Evolutionary conservation across 768 basidiomycete species (phyloP).

Genomic region (Macrolepiota albuminosa): DNA sequence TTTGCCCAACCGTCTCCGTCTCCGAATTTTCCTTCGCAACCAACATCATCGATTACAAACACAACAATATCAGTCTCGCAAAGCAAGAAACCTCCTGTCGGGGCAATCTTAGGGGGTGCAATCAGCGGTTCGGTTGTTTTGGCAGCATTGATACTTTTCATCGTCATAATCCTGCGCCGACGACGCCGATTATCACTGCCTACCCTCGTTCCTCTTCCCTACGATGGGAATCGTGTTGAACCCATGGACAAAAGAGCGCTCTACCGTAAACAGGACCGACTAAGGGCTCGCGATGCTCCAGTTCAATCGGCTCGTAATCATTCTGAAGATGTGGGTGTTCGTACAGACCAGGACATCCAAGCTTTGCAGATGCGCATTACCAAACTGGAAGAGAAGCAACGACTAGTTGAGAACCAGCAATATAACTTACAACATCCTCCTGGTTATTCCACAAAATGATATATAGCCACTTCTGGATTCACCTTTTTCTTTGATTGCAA

Average conservation of each 20-base stretch:
- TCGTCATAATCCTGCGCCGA: neutral
- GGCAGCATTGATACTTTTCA: neutral
- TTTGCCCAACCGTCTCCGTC: neutral
- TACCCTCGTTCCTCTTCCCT: neutral
- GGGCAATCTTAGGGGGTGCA: neutral
- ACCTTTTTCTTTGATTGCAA: neutral
- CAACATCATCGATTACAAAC: neutral
- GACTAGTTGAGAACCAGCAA: neutral
- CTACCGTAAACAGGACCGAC: neutral
- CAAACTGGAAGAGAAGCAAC: neutral
- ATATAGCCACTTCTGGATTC: neutral
- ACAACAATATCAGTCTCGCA: neutral
- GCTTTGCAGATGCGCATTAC: neutral
- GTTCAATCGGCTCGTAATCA: neutral
- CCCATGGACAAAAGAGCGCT: neutral
- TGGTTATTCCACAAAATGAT: neutral
- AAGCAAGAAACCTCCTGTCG: neutral
- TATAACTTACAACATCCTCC: neutral
- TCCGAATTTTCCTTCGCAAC: neutral
- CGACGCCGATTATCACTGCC: neutral
- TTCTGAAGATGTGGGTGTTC: neutral
- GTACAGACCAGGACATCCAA: neutral
- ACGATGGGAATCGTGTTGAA: neutral
- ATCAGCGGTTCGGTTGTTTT: neutral
- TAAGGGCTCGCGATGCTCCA: neutral